These are phyloP conservation scores for Penicillium psychrosexuale DNA, from an alignment of 2,329 filamentous ascomycete species.

Conservation along the genomic window DNA sequence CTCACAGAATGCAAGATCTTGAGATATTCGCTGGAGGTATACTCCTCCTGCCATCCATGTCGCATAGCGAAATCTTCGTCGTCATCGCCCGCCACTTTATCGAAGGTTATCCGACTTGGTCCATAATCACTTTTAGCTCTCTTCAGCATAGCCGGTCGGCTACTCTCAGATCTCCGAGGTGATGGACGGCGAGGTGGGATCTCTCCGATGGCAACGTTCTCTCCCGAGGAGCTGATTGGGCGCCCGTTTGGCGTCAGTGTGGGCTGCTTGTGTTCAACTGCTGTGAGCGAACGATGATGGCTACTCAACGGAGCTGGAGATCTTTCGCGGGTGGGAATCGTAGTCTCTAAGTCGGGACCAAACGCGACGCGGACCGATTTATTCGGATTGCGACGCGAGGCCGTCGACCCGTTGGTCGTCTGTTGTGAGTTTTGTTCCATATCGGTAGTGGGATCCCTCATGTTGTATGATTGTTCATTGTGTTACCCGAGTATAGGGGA, in stretches of 20 bases:
- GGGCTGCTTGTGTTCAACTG: constrained; percentile 29
- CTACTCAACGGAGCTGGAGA: constrained; percentile 30
- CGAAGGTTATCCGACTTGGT: constrained; percentile 35
- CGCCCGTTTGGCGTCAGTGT: constrained; percentile 21
- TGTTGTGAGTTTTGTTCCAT: constrained; percentile 34
- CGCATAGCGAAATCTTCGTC: constrained; percentile 60
- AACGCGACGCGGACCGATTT: constrained; percentile 41
- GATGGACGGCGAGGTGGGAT: constrained; percentile 26
- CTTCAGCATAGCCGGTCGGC: constrained; percentile 41
- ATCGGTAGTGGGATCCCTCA: constrained; percentile 37
- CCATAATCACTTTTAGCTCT: constrained; percentile 56
- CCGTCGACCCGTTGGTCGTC: constrained; percentile 29
- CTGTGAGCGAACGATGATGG: constrained; percentile 38
- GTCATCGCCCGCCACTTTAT: constrained; percentile 37
- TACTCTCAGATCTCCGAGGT: constrained; percentile 31
- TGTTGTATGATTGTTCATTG: constrained; percentile 34
- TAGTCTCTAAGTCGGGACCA: constrained; percentile 38
- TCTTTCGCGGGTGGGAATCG: constrained; percentile 35
- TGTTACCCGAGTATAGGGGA: constrained; percentile 19
- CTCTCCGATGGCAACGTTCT: constrained; percentile 25
- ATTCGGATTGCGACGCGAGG: constrained; percentile 30
- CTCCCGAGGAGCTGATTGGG: constrained; percentile 36
- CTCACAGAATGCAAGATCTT: constrained; percentile 74
- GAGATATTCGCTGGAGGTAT: constrained; percentile 85
- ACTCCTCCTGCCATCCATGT: constrained; percentile 90